Evolutionary conservation across 2,329 filamentous ascomycete species (phyloP).

Genomic region (Davidsoniella eucalypti): DNA sequence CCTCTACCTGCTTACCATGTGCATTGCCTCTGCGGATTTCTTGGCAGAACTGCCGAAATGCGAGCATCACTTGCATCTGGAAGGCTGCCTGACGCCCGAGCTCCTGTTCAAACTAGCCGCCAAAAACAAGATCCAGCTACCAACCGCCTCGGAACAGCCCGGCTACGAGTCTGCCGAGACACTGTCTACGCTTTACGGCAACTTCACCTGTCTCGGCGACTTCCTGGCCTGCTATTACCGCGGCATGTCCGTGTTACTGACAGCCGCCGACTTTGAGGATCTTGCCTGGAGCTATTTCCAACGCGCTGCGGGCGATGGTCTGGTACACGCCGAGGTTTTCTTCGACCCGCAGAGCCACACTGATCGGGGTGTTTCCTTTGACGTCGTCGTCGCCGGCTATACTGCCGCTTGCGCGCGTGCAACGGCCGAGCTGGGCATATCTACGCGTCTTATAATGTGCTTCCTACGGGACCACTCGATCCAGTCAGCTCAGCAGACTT

Average conservation of each 20-base stretch:
- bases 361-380: conserved; percentile 43
- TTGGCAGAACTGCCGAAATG: conserved; percentile 56
- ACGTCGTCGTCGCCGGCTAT: conserved; percentile 48
- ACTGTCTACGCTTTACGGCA: conserved; percentile 45
- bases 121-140: conserved; percentile 48
- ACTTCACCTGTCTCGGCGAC: conserved; percentile 56
- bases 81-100: conserved; percentile 54
- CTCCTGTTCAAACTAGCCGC: conserved; percentile 53
- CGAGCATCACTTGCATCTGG: conserved; percentile 68
- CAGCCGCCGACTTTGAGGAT: conserved; percentile 51
- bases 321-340: conserved; percentile 61
- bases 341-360: conserved; percentile 69
- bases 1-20: too few species aligned
- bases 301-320: conserved; percentile 44
- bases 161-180: conserved; percentile 40
- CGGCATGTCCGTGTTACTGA: conserved; percentile 52
- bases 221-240: conserved; percentile 68
- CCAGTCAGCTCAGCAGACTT: conserved; percentile 33
- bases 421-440: conserved; percentile 44
- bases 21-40: conserved; percentile 22
- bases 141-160: conserved; percentile 25
- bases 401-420: conserved; percentile 42
- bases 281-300: conserved; percentile 57
- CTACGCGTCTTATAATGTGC: conserved; percentile 51
- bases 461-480: conserved; percentile 55